Base-by-base conservation (phyloP, 768 basidiomycete species). In the Boletus pseudo-olivaceus region DNA sequence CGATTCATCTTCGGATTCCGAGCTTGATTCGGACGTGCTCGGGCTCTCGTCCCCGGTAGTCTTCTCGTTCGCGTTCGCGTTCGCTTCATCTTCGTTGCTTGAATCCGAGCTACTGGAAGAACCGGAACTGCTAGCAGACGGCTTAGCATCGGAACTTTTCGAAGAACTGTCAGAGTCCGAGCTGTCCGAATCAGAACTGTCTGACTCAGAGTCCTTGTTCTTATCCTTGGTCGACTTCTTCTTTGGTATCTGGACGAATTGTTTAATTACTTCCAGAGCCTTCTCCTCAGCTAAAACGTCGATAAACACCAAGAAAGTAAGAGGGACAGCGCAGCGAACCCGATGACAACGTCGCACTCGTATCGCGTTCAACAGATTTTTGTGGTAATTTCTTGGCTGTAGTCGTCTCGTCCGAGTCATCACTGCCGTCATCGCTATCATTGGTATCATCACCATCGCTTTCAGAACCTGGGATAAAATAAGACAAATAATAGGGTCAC, bases 331-430 rank as follows among this genome's bases (percentile, higher is more conserved):
- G 7, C n/a, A 46, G 7, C 61, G 17, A 51, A 68, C 68, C 65
- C 55, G 75, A 75, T 23, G 74, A 71, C 44, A 77, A 59, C 8
- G 76, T 79, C 26, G 48, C 66, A 57, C 76, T 78, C 3, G 76
- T 73, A 45, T 73, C 75, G 46, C 73, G 71, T 20, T 67, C 64
- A 4, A 19, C 43, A 15, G 37, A 26, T 41, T 59, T 63, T 20
- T 10, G 32, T 11, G 55, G 56, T 20, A 17, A 20, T 44, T 49
- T 38, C 39, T 55, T 54, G 47, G 29, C 30, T 27, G n/a, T 29
- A 12, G 33, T 23, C 14, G 7, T 50, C 26, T 53, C 30, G n/a
- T 54, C 42, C 32, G 45, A 56, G 3, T 51, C 34, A 6, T 53
- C 53, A 7, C 43, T 38, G 34, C 42, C 56, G 37, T 55, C 60